Evolutionary conservation across 139 green algal species (phyloP), one percentile per base, ranked within the genome.

Genomic region (Chlorella sp.): DNA sequence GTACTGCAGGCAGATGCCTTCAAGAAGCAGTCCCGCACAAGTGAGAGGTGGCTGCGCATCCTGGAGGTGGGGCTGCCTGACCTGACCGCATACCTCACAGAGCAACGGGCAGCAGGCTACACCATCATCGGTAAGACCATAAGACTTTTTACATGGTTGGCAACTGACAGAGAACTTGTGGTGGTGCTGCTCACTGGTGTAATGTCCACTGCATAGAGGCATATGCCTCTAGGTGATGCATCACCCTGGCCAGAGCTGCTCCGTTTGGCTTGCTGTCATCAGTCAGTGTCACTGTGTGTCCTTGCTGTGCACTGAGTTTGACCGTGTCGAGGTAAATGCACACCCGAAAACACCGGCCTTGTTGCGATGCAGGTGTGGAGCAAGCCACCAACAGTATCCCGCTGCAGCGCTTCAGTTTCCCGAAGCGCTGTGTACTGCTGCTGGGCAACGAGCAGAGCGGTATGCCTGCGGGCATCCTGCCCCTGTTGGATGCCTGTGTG

Each of bases 371-470:
- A 85, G 78, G 69, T 2, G 77, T 96, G 33, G 91, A 97, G 80
- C 92, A 97, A 76, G 96, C 88, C 2, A 76, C 80, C 22, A 84
- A 88, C 62, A 93, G 85, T 31, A 55, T 84, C 20, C 35, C 72
- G 1, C 70, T 93, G 68, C 74, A 85, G 42, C 23, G 34, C 27
- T 88, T 74, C 60, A 3, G 6, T 24, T 96, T 92, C 62, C 85
- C 88, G 0, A 23, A 23, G 0, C 72, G 62, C 22, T 82, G 61
- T 6, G 83, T 95, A 49, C 76, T 97, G 59, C 59, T 97, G 74
- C 83, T 97, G 66, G 92, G 92, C 23, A 83, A 87, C 5, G 92
- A 97, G 77, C 87, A 85, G 82, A 88, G 90, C 31, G 87, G 87
- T n/a, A 75, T 92, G 10, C 87, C 86, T 17, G 82, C 73, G 23